Conservation (phyloP, 2,329 filamentous ascomycete species). For the Aureobasidium musti region DNA sequence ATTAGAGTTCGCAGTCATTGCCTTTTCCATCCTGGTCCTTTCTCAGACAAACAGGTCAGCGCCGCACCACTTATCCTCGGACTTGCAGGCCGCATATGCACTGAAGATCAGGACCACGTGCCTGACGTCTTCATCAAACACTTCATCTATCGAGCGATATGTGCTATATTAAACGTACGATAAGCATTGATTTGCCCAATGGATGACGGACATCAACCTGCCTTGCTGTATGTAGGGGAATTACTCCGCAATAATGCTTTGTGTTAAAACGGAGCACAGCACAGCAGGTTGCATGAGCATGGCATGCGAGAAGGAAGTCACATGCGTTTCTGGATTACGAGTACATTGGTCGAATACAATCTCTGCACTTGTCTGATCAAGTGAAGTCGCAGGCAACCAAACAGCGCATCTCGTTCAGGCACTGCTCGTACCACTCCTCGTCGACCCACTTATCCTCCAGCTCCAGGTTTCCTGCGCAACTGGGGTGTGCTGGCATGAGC, state of each 20-base stretch:
- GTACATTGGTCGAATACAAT: slow-evolving; percentile 2
- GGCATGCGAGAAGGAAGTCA: neutral
- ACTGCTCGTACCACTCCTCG: neutral
- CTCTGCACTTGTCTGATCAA: neutral
- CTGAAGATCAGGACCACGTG: slow-evolving; percentile 23
- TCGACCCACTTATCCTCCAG: slow-evolving; percentile 1
- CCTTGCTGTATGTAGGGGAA: neutral
- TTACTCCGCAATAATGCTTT: neutral
- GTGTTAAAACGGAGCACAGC: neutral
- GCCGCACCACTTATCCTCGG: neutral
- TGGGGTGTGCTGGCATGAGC: neutral
- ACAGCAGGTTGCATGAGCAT: neutral
- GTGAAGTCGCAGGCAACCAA: neutral
- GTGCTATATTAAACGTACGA: slow-evolving; percentile 12
- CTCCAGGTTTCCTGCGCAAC: neutral
- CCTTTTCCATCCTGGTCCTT: neutral
- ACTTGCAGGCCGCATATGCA: slow-evolving; percentile 24
- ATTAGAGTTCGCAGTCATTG: neutral
- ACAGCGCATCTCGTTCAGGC: neutral
- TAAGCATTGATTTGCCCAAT: slow-evolving; percentile 15
- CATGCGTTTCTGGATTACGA: neutral
- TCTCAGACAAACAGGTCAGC: neutral
- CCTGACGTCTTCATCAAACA: slow-evolving; percentile 9
- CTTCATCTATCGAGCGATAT: slow-evolving; percentile 13
- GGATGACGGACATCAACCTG: neutral